Conservation (phyloP, 805 yeast genomes). For the Teunomyces atbi region DNA sequence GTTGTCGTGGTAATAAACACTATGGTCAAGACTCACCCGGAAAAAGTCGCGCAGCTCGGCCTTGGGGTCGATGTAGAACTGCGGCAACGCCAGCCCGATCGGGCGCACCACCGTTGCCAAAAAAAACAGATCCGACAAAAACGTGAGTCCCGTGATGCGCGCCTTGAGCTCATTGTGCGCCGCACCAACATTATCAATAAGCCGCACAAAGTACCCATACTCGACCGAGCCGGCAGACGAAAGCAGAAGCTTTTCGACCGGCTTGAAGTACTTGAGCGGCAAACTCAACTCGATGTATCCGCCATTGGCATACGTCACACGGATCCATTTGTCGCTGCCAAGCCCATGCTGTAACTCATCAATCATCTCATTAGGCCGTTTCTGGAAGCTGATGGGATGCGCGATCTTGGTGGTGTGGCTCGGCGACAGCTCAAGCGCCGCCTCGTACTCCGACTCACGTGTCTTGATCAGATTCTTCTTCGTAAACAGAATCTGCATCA, state of each 20-base stretch:
- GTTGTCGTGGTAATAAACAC: constrained; percentile 33
- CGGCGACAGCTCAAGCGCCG: not conserved
- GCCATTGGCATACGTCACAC: constrained; percentile 26
- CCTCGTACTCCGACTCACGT: constrained; percentile 1
- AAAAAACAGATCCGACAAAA: constrained; percentile 31
- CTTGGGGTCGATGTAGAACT: not conserved
- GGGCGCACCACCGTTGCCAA: constrained; percentile 27
- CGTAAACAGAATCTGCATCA: constrained; percentile 22
- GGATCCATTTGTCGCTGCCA: constrained; percentile 8
- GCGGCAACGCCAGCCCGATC: constrained; percentile 16
- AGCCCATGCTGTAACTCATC: constrained; percentile 11
- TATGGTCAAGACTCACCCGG: constrained; percentile 39
- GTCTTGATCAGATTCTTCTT: constrained; percentile 14
- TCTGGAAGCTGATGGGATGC: constrained; percentile 7
- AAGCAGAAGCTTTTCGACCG: not conserved
- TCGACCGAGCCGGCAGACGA: constrained; percentile 12
- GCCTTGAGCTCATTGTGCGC: constrained; percentile 22
- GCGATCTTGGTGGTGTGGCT: constrained; percentile 1
- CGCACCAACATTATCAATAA: constrained; percentile 24
- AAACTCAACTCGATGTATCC: constrained; percentile 27
- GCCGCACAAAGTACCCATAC: constrained; percentile 30
- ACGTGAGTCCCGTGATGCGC: constrained; percentile 21
- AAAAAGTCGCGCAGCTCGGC: constrained; percentile 20
- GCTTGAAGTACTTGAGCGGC: constrained; percentile 16
- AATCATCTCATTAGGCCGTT: constrained; percentile 9